These are phyloP conservation scores for Brasenia schreberi DNA, from an alignment of 164 flowering plant species.

Conservation along the genomic window DNA sequence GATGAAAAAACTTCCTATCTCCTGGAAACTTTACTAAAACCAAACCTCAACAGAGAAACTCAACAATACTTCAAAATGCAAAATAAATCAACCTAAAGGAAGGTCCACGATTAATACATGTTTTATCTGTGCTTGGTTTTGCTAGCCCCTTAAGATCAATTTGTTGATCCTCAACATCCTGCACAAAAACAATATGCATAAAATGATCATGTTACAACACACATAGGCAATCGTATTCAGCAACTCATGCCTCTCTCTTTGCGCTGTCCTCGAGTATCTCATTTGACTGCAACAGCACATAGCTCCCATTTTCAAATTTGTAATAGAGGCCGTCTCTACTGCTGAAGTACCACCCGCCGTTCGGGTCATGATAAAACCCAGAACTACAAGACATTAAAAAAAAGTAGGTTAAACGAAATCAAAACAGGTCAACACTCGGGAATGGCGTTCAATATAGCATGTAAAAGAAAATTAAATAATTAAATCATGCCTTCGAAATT, in stretches of 20 bases:
- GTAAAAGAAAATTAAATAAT: no score
- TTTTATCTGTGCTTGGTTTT: background rate
- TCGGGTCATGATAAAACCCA: conserved; percentile 89
- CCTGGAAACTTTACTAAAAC: no score
- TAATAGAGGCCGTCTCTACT: conserved; percentile 69
- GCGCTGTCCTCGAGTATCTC: conserved; percentile 14
- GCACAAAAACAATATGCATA: background rate
- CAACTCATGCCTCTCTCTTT: no score
- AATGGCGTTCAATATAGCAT: no score
- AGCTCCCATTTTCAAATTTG: conserved; percentile 72
- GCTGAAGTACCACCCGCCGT: conserved; percentile 84
- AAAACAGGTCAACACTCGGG: background rate
- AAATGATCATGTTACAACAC: no score
- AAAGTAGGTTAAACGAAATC: conserved; percentile 1
- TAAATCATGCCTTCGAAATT: no score
- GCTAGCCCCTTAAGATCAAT: background rate
- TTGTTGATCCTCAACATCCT: background rate
- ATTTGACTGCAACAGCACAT: conserved; percentile 44
- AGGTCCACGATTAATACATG: background rate
- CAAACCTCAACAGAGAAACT: no score
- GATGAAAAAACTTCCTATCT: background rate
- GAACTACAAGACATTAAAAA: conserved; percentile 32
- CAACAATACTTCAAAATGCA: no score
- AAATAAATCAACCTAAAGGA: background rate
- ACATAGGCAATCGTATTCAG: no score